phyloP scores from a whole-genome alignment of 257 asterid species.

The Solanum chaucha region DNA sequence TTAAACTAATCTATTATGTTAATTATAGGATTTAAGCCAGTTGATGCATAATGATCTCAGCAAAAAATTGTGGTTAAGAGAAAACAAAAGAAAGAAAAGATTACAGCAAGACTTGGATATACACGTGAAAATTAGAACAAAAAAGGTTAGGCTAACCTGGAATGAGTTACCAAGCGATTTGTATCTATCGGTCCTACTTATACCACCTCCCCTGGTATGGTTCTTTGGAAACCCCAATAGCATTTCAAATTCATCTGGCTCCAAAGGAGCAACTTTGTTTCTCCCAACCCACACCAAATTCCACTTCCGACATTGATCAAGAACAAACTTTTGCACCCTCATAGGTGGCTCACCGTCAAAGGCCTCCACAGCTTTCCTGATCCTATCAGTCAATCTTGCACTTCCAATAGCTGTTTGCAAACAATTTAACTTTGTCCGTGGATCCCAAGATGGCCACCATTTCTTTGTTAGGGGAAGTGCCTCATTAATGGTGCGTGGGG shows the following conservation, averaged over 20 bases:
- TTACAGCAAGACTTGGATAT: background rate
- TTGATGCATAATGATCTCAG: background rate
- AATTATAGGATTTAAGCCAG: background rate
- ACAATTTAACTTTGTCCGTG: background rate
- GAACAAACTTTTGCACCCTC: background rate
- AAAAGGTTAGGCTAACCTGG: background rate
- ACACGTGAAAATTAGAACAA: background rate
- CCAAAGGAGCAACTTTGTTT: background rate
- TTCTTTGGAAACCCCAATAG: background rate
- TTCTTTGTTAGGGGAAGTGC: background rate
- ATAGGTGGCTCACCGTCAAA: background rate
- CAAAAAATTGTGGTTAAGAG: background rate
- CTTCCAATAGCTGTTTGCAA: background rate
- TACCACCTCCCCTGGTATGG: background rate
- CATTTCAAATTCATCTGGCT: background rate
- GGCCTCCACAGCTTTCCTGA: background rate
- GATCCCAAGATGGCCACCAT: background rate
- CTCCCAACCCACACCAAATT: background rate
- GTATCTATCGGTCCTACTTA: background rate
- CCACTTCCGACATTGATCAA: background rate
- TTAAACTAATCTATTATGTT: background rate
- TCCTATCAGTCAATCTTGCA: background rate
- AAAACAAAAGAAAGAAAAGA: background rate
- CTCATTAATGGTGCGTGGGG: background rate
- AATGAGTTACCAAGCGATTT: background rate